Conservation (phyloP, 2,329 filamentous ascomycete genomes). For the Trichoderma sp. region DNA sequence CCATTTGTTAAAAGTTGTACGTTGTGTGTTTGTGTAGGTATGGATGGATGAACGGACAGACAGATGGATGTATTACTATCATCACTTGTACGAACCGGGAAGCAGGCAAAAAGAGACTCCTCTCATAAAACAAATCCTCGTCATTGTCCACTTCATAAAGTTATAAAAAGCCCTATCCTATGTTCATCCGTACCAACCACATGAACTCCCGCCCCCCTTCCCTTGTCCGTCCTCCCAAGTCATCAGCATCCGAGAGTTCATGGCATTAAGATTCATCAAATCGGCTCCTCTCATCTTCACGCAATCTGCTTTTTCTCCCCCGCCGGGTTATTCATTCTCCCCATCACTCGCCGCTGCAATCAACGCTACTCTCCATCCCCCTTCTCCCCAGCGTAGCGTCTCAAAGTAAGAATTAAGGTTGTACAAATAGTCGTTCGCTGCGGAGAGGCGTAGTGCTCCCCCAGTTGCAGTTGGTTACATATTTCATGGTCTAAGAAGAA, state of each 20-base stretch:
- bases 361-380: background rate
- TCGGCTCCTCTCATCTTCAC: background rate
- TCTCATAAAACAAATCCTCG: background rate
- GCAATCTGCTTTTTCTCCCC: background rate
- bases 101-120: background rate
- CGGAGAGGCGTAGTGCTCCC: background rate
- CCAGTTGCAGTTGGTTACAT: slow-evolving; percentile 16
- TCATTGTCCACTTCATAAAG: slow-evolving; percentile 8
- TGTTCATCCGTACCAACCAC: slow-evolving; percentile 13
- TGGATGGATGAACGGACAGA: background rate
- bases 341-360: background rate
- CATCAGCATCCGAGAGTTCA: slow-evolving; percentile 12
- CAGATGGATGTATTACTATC: background rate
- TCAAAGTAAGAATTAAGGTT: slow-evolving; percentile 20
- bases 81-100: background rate
- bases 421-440: slow-evolving; percentile 18
- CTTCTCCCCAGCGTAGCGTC: background rate
- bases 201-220: slow-evolving; percentile 3
- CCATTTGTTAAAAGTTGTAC: background rate
- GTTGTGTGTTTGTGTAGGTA: too few species aligned
- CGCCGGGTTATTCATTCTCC: background rate
- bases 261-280: slow-evolving; percentile 11
- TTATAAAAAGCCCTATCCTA: slow-evolving; percentile 17
- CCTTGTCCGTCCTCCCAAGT: background rate
- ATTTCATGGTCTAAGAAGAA: slow-evolving; percentile 11